A percentile compares a stretch with the other conserved stretches of the same genome.
phyloP scores from a whole-genome alignment of 805 yeast genomes.

The Lachancea mirantina region DNA sequence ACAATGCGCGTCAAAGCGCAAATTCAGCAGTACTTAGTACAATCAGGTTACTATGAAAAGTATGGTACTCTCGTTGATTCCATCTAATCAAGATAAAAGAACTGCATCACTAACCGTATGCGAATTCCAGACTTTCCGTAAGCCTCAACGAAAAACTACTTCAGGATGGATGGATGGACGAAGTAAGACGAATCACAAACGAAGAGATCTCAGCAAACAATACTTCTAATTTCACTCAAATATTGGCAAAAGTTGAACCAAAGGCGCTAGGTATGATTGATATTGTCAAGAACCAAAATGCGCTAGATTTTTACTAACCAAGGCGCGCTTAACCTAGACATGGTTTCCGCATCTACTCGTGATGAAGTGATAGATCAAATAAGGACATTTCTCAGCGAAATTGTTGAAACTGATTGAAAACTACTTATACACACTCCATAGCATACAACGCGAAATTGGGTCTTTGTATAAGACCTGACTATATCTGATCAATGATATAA shows the following conservation, averaged over 20 bases:
- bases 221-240: constrained; percentile 44
- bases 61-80: too few relatives aligned
- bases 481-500: too few relatives aligned
- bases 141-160: constrained; percentile 55
- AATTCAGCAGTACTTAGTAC: constrained; percentile 62
- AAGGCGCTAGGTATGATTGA: constrained; percentile 48
- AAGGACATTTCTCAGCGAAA: constrained; percentile 47
- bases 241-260: constrained; percentile 50
- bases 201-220: constrained; percentile 35
- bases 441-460: too few relatives aligned
- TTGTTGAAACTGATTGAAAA: constrained; percentile 34
- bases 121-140: constrained; percentile 43
- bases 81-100: constrained; percentile 15
- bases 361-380: constrained; percentile 53
- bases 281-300: background rate
- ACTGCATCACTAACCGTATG: constrained; percentile 8
- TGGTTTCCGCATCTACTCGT: constrained; percentile 64
- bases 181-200: constrained; percentile 55
- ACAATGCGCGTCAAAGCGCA: constrained; percentile 40
- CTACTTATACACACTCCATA: background rate
- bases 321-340: constrained; percentile 21
- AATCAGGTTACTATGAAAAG: constrained; percentile 75
- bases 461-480: too few relatives aligned
- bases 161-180: constrained; percentile 82
- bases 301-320: constrained; percentile 8